Percentiles rank a stretch among this genome's conserved stretches.
Evolutionary conservation across 345 rosid genomes (phyloP).

Genomic region (Rubroshorea leprosula): DNA sequence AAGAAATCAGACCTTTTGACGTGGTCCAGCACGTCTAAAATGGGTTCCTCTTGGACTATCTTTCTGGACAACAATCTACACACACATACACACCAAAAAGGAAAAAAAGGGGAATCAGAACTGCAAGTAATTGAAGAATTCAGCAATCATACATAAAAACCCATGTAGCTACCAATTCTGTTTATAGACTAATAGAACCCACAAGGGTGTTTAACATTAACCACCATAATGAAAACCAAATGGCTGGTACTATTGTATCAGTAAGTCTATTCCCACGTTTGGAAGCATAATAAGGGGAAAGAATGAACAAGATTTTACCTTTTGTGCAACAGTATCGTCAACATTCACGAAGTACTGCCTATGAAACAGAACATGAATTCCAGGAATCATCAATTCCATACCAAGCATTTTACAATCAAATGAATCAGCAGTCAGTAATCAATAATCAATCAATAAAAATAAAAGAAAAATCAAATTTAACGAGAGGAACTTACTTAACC

Average conservation of each 20-base stretch:
- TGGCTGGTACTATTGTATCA: too few species aligned
- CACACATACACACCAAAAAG: constrained; percentile 3
- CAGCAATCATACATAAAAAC: neutral
- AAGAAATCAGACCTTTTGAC: constrained; percentile 38
- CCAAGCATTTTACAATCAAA: too few species aligned
- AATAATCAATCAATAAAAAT: too few species aligned
- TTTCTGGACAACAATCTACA: constrained; percentile 52
- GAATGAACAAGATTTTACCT: constrained; percentile 26
- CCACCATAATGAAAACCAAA: too few species aligned
- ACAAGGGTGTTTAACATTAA: too few species aligned
- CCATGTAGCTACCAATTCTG: too few species aligned
- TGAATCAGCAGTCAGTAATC: too few species aligned
- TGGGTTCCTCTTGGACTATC: constrained; percentile 53
- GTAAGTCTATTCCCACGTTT: too few species aligned
- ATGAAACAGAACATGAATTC: constrained; percentile 6
- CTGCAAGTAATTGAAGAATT: neutral
- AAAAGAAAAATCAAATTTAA: neutral
- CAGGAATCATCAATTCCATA: neutral
- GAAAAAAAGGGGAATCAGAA: constrained; percentile 1
- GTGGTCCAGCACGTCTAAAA: constrained; percentile 73
- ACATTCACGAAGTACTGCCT: constrained; percentile 59
- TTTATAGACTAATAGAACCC: too few species aligned
- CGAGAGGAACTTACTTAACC: constrained; percentile 54
- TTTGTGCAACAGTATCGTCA: constrained; percentile 50
- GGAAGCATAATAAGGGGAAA: neutral